A percentile compares a stretch with the other conserved stretches of the same genome.
These are phyloP conservation scores for Decorospora gaudefroyi DNA, from an alignment of 2,329 filamentous ascomycete species.

Conservation along the genomic window DNA sequence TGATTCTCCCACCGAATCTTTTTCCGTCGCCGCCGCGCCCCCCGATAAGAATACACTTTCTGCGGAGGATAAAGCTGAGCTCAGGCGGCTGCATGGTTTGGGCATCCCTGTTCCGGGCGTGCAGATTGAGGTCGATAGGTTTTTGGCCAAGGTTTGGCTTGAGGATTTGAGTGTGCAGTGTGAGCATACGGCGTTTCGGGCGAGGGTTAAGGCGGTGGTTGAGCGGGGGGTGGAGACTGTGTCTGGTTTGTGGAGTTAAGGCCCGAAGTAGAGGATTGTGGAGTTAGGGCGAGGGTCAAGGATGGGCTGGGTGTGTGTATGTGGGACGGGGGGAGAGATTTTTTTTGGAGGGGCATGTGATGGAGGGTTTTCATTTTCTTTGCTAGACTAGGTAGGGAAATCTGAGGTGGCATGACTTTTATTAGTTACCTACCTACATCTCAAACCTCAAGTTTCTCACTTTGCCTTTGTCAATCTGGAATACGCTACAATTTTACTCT, in stretches of 20 bases:
- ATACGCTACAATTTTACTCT: too few species aligned
- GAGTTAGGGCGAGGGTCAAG: not conserved
- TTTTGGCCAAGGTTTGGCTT: slow-evolving; percentile 86
- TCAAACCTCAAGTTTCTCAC: too few species aligned
- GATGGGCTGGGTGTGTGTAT: too few species aligned
- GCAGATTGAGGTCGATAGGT: slow-evolving; percentile 83
- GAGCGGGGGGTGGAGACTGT: slow-evolving; percentile 88
- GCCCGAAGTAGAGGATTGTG: not conserved
- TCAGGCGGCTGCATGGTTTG: slow-evolving; percentile 76
- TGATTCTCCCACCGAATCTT: slow-evolving; percentile 9
- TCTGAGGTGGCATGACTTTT: too few species aligned
- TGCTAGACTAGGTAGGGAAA: too few species aligned
- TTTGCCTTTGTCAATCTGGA: too few species aligned
- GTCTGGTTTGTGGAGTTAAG: slow-evolving; percentile 38
- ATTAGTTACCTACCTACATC: too few species aligned
- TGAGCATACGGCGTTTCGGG: slow-evolving; percentile 73
- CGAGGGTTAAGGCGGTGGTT: slow-evolving; percentile 85
- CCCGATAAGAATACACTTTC: slow-evolving; percentile 5
- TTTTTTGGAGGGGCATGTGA: not conserved
- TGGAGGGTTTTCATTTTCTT: too few species aligned
- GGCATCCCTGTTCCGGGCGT: slow-evolving; percentile 92
- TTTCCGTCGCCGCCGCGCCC: slow-evolving; percentile 14
- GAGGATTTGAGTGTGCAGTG: slow-evolving; percentile 92
- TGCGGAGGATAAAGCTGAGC: slow-evolving; percentile 57
- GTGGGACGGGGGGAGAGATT: not conserved